phyloP scores from a whole-genome alignment of 2,329 filamentous ascomycete species.

The Colletotrichum gloeosporioides region DNA sequence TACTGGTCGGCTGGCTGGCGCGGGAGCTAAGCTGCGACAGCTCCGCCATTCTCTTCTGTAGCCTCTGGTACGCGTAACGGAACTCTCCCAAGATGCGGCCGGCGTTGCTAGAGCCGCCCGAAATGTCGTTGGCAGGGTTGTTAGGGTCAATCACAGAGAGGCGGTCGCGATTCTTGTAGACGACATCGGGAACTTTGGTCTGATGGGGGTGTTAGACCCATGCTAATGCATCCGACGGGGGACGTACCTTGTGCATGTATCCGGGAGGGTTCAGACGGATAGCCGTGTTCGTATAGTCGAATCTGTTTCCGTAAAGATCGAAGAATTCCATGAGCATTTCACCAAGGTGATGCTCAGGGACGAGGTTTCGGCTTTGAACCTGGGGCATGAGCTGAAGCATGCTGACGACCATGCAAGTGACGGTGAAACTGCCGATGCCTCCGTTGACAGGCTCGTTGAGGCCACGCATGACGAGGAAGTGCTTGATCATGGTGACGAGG shows the following conservation, averaged over 20 bases:
- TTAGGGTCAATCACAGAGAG: conserved; percentile 94
- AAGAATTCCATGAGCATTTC: conserved; percentile 87
- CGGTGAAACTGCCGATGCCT: conserved; percentile 90
- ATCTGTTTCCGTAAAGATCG: conserved; percentile 84
- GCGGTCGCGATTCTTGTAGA: conserved; percentile 67
- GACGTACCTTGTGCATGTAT: conserved; percentile 75
- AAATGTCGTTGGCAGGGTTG: conserved; percentile 83
- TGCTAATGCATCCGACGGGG: too few relatives aligned
- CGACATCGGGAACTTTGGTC: conserved; percentile 32
- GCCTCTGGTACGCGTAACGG: conserved; percentile 60
- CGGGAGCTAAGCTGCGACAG: conserved; percentile 41
- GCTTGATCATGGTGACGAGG: conserved; percentile 88
- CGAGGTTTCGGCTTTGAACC: conserved; percentile 64
- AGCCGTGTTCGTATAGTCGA: conserved; percentile 72
- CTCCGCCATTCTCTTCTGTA: conserved; percentile 64
- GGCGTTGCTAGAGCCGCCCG: conserved; percentile 81
- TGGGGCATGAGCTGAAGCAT: conserved; percentile 82
- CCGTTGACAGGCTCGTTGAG: conserved; percentile 92
- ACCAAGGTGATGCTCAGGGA: conserved; percentile 73
- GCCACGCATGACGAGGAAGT: conserved; percentile 86
- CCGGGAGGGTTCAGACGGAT: conserved; percentile 79
- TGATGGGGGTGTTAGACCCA: background rate
- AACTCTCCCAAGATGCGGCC: conserved; percentile 73
- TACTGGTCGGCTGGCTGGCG: conserved; percentile 47
- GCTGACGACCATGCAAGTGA: conserved; percentile 92